Percentiles rank a stretch among this genome's conserved stretches.
Conservation (phyloP, 257 asterid genomes). For the Cordia subcordata region DNA sequence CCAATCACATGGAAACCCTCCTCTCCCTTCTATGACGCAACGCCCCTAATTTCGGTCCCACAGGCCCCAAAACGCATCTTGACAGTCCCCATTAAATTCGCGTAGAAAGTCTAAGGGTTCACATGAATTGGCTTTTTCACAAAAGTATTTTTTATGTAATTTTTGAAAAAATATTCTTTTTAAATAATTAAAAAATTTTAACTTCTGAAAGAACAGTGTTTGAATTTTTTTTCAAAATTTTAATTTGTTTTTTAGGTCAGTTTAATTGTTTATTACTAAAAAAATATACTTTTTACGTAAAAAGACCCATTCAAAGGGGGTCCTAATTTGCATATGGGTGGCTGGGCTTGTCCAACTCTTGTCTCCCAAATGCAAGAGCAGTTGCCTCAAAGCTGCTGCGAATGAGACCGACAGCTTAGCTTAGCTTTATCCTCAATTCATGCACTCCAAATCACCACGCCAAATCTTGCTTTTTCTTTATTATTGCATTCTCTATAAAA, state of each 20-base stretch:
- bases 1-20: constrained; percentile 25
- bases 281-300: too few species aligned
- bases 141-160: too few species aligned
- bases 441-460: constrained; percentile 12
- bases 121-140: too few species aligned
- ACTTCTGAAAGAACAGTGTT: too few species aligned
- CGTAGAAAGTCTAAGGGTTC: constrained; percentile 14
- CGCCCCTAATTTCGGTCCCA: constrained; percentile 23
- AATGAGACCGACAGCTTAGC: constrained; percentile 46
- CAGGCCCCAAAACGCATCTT: constrained; percentile 30
- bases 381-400: constrained; percentile 37
- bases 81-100: constrained; percentile 17
- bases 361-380: constrained; percentile 46
- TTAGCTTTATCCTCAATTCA: constrained; percentile 39
- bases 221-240: too few species aligned
- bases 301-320: too few species aligned
- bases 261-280: too few species aligned
- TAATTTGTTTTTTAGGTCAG: too few species aligned
- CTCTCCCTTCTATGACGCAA: background rate
- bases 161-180: too few species aligned
- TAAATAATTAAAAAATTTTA: too few species aligned
- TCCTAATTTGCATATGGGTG: constrained; percentile 55
- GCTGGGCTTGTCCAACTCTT: constrained; percentile 55
- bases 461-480: background rate
- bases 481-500: constrained; percentile 16